Percentiles rank a stretch among this genome's conserved stretches.
phyloP scores from a whole-genome alignment of 306 rosid genomes.

The cucumber (Cucumis sativus) region Cucumber_9930_V3 NC_026657.2:38922501-38923000 shows the following conservation, averaged over 20 bases:
- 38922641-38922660: not conserved
- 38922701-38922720: not conserved
- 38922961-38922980: conserved; percentile 46
- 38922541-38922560: conserved; percentile 79
- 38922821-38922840: not conserved
- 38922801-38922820: not conserved
- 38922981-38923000: conserved; percentile 73
- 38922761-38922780: not conserved
- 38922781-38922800: not conserved
- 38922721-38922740: too few relatives aligned
- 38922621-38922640: not conserved
- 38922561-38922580: conserved; percentile 86
- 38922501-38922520: conserved; percentile 63
- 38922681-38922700: not conserved
- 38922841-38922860: not conserved
- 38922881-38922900: conserved; percentile 55
- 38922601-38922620: not conserved
- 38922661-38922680: not conserved
- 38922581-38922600: conserved; percentile 24
- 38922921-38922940: conserved; percentile 45
- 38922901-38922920: conserved; percentile 42
- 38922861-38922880: not conserved
- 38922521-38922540: conserved; percentile 51
- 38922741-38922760: not conserved
- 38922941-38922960: conserved; percentile 33